Evolutionary conservation across 139 green algal species (phyloP).

Genomic region (Closterium sp.): DNA sequence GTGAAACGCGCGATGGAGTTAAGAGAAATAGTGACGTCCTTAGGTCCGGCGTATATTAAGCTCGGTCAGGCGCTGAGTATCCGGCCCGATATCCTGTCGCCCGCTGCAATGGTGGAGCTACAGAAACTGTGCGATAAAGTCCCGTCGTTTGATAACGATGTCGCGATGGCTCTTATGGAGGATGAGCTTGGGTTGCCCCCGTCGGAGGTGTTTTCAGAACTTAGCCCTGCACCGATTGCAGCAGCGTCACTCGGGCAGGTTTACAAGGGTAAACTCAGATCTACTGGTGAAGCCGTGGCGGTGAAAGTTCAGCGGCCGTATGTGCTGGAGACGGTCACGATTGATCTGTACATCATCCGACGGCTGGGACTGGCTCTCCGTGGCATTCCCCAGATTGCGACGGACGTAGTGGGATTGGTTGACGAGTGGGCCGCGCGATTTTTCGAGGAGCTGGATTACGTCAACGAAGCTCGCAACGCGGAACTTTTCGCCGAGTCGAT

Average conservation of each 20-base stretch:
- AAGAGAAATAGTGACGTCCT: slow-evolving; percentile 89
- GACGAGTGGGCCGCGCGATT: slow-evolving; percentile 97
- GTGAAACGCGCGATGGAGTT: slow-evolving; percentile 86
- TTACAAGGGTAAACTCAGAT: slow-evolving; percentile 72
- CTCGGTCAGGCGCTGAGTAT: slow-evolving; percentile 91
- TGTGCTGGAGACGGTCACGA: slow-evolving; percentile 78
- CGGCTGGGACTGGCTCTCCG: slow-evolving; percentile 52
- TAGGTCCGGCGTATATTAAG: slow-evolving; percentile 98
- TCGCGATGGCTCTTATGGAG: slow-evolving; percentile 56
- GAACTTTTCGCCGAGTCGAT: slow-evolving; percentile 84
- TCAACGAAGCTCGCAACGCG: slow-evolving; percentile 86
- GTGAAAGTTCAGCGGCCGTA: slow-evolving; percentile 93
- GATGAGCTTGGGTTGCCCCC: slow-evolving; percentile 73
- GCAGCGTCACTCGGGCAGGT: slow-evolving; percentile 91
- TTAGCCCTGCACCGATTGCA: slow-evolving; percentile 77
- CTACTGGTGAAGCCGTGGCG: slow-evolving; percentile 79
- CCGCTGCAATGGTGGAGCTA: slow-evolving; percentile 95
- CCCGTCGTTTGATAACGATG: slow-evolving; percentile 66
- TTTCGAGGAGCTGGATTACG: slow-evolving; percentile 98
- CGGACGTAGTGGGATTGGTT: slow-evolving; percentile 91
- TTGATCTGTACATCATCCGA: slow-evolving; percentile 89
- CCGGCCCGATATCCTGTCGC: slow-evolving; percentile 91
- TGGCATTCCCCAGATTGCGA: slow-evolving; percentile 53
- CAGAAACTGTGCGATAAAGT: slow-evolving; percentile 99
- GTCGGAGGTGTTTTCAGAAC: slow-evolving; percentile 79